These are phyloP conservation scores for Stachybotrys chlorohalonatus DNA, from an alignment of 2,329 filamentous ascomycete genomes.

Conservation along the genomic window DNA sequence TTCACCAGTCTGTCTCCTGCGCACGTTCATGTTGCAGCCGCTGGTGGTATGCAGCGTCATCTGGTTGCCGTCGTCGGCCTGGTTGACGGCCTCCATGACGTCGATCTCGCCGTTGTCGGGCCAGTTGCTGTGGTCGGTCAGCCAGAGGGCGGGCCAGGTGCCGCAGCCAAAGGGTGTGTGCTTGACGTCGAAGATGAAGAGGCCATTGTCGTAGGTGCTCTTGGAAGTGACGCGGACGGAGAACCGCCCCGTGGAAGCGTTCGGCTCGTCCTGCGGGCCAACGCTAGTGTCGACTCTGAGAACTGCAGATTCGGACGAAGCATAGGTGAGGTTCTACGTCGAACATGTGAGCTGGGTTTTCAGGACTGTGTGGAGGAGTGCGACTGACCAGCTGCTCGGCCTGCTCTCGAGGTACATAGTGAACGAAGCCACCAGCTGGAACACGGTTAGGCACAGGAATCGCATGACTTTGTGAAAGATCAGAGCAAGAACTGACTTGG, in stretches of 20 bases:
- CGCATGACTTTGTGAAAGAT: background rate
- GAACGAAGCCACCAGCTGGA: conserved; percentile 38
- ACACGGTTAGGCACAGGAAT: conserved; percentile 1
- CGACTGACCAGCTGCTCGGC: conserved; percentile 31
- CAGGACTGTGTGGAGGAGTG: background rate
- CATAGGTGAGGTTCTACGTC: conserved; percentile 52
- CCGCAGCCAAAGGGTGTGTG: conserved; percentile 56
- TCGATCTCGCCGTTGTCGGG: conserved; percentile 57
- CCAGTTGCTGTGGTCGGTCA: conserved; percentile 52
- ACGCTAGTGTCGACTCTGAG: conserved; percentile 53
- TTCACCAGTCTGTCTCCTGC: conserved; percentile 42
- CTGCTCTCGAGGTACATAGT: conserved; percentile 37
- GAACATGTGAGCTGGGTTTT: background rate
- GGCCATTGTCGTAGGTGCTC: conserved; percentile 47
- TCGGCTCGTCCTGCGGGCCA: conserved; percentile 32
- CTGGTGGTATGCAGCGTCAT: conserved; percentile 50
- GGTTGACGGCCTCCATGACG: conserved; percentile 50
- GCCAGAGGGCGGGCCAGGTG: conserved; percentile 59
- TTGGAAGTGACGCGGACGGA: conserved; percentile 56
- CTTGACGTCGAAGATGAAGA: conserved; percentile 60
- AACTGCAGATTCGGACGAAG: conserved; percentile 41
- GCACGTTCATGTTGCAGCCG: conserved; percentile 42
- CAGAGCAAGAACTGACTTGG: conserved; percentile 25
- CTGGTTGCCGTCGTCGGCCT: conserved; percentile 43
- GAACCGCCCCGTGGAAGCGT: conserved; percentile 50